Conservation (phyloP, 257 asterid species). For the Solanum sitiens region DNA sequence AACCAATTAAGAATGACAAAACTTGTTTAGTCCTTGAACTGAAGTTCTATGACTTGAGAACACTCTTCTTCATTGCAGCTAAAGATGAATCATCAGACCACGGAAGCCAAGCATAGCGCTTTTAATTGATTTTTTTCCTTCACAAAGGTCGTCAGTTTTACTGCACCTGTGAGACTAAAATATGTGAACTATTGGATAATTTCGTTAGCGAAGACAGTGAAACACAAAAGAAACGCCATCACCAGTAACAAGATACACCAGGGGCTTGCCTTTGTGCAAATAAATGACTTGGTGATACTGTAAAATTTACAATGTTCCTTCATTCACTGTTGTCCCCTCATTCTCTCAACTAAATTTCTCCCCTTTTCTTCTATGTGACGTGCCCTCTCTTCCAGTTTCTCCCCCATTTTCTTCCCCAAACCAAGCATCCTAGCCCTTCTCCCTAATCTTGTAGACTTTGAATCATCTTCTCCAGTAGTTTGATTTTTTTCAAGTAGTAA, state of each 20-base stretch:
- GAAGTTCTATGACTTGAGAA: background rate
- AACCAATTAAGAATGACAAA: background rate
- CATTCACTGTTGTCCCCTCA: slow-evolving; percentile 46
- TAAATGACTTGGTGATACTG: background rate
- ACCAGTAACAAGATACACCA: background rate
- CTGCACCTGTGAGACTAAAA: background rate
- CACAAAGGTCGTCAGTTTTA: background rate
- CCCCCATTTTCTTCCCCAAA: slow-evolving; percentile 86
- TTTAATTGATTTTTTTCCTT: background rate
- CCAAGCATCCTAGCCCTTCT: slow-evolving; percentile 70
- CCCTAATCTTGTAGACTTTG: slow-evolving; percentile 36
- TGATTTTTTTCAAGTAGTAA: slow-evolving; percentile 13
- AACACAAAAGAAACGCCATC: background rate
- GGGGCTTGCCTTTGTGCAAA: background rate
- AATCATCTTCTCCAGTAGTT: slow-evolving; percentile 41
- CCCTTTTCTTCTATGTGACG: slow-evolving; percentile 79
- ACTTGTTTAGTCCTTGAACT: background rate
- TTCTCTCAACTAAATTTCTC: slow-evolving; percentile 66
- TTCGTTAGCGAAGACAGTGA: background rate
- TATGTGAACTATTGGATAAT: background rate
- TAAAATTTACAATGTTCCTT: background rate
- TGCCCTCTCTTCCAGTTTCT: slow-evolving; percentile 79
- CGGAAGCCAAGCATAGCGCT: background rate
- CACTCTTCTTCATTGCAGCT: background rate
- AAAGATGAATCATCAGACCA: background rate